These are phyloP conservation scores for Hylodesmum podocarpum DNA, from an alignment of 306 rosid genomes.

Conservation along the genomic window DNA sequence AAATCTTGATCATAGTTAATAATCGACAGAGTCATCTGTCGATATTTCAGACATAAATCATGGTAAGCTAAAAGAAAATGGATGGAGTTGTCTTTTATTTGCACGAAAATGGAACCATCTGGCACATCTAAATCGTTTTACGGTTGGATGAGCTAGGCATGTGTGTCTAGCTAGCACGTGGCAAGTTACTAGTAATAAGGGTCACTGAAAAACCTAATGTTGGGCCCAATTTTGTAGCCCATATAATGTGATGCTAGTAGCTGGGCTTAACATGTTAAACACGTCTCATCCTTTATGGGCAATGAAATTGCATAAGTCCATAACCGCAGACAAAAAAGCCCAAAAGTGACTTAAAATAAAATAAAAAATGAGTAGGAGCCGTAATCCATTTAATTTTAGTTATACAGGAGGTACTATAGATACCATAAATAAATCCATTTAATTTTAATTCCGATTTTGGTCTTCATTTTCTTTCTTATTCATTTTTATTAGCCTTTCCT, in stretches of 20 bases:
- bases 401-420: no score
- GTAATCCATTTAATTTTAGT: neutral
- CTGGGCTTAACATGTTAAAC: neutral
- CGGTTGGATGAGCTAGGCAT: neutral
- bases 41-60: no score
- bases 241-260: neutral
- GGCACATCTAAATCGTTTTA: neutral
- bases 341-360: neutral
- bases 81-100: neutral
- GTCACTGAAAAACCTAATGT: neutral
- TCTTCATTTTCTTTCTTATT: neutral
- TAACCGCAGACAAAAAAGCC: neutral
- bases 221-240: slow-evolving; percentile 15
- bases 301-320: neutral
- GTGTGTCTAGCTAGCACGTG: neutral
- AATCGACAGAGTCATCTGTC: no score
- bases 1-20: no score
- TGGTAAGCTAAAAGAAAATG: neutral
- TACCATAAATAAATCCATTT: neutral
- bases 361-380: neutral
- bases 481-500: neutral
- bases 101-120: neutral
- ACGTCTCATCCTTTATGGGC: neutral
- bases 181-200: neutral
- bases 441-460: neutral